Conservation (phyloP, 257 asterid genomes). For the Ilex aquifolium region DNA sequence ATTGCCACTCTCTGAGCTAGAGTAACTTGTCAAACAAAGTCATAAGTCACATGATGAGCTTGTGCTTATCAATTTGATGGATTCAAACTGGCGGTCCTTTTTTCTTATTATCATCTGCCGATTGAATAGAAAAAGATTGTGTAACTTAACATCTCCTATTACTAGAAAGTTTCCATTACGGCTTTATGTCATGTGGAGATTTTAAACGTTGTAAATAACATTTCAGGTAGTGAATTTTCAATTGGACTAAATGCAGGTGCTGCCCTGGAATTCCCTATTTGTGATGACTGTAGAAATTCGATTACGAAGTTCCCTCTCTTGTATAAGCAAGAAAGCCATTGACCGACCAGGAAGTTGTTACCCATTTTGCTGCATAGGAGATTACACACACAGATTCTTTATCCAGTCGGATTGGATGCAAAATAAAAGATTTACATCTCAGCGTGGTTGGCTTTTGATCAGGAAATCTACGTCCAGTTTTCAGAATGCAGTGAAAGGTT, state of each 20-base stretch:
- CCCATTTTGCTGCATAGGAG: conserved; percentile 22
- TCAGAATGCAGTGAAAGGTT: conserved; percentile 20
- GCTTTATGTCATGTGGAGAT: not conserved
- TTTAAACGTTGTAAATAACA: not conserved
- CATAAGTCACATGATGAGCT: no score
- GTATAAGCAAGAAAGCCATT: conserved; percentile 3
- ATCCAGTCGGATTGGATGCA: conserved; percentile 31
- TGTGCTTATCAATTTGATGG: no score
- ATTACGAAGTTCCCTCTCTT: conserved; percentile 6
- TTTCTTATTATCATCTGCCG: not conserved
- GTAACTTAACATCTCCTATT: not conserved
- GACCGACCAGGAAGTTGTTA: conserved; percentile 5
- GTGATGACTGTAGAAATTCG: conserved; percentile 6
- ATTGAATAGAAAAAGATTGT: not conserved
- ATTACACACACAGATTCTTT: conserved; percentile 14
- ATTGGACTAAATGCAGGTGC: conserved; percentile 10
- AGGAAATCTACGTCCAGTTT: conserved; percentile 27
- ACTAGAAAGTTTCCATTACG: not conserved
- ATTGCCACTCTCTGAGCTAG: no score
- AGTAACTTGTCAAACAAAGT: no score
- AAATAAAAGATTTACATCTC: conserved; percentile 24
- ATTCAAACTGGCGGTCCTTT: not conserved
- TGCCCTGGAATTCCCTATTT: conserved; percentile 14
- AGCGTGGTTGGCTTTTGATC: conserved; percentile 24
- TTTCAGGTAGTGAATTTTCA: not conserved